Evolutionary conservation across 441 rosid species (phyloP).

Genomic region (Erodium trifolium): DNA sequence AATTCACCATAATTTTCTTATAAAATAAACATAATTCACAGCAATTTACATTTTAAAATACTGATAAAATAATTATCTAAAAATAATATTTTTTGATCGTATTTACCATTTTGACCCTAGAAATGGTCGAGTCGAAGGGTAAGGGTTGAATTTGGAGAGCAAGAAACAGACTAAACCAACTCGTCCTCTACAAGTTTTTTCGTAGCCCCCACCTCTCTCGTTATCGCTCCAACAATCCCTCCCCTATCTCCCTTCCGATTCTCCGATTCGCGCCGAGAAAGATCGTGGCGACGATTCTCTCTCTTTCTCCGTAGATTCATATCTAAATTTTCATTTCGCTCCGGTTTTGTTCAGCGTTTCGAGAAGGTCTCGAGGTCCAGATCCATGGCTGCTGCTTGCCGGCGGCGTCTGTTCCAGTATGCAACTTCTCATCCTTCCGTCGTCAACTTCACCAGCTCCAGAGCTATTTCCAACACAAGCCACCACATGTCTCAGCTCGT

Average conservation of each 20-base stretch:
- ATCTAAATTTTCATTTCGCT: neutral
- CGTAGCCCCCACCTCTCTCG: neutral
- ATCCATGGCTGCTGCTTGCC: neutral
- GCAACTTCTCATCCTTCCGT: neutral
- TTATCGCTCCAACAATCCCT: neutral
- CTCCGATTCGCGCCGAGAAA: neutral
- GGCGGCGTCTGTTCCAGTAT: neutral
- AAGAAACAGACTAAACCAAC: neutral
- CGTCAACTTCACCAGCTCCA: conserved; percentile 21
- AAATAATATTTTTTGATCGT: too few relatives aligned
- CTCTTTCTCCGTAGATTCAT: neutral
- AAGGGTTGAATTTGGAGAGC: neutral
- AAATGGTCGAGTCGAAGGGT: neutral
- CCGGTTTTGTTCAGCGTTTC: neutral
- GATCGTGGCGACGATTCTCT: neutral
- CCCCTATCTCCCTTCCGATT: neutral
- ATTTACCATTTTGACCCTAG: neutral
- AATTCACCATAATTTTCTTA: too few relatives aligned
- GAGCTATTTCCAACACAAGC: conserved; percentile 28
- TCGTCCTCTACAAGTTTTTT: neutral
- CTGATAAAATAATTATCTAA: too few relatives aligned
- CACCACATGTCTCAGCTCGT: conserved; percentile 47
- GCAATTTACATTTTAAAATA: too few relatives aligned
- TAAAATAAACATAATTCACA: too few relatives aligned
- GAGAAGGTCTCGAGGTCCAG: neutral